Conservation (phyloP, 371 early-diverging fungal genomes). For the Circinella umbellata region DNA sequence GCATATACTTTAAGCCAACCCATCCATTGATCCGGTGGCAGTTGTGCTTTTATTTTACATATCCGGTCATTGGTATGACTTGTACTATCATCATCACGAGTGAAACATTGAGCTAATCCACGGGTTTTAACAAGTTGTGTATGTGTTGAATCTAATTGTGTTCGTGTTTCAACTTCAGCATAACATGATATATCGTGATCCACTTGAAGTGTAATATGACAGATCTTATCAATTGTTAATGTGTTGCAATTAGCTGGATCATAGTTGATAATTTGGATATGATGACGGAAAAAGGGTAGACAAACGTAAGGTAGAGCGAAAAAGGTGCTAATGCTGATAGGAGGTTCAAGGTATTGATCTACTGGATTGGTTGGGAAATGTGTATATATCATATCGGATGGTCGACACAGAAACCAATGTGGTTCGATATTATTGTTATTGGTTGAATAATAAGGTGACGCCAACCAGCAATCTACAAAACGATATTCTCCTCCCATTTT, state of each 20-base stretch:
- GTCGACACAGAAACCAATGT: slow-evolving; percentile 51
- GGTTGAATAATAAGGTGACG: slow-evolving; percentile 38
- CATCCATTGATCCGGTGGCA: slow-evolving; percentile 32
- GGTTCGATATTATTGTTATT: slow-evolving; percentile 21
- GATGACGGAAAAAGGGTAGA: slow-evolving; percentile 39
- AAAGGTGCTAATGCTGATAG: slow-evolving; percentile 31
- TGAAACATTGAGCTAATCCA: slow-evolving; percentile 42
- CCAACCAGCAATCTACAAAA: slow-evolving; percentile 67
- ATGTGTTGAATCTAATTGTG: slow-evolving; percentile 9
- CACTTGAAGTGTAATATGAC: slow-evolving; percentile 27
- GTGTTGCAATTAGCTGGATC: slow-evolving; percentile 8
- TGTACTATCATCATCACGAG: slow-evolving; percentile 11
- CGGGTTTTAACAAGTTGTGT: slow-evolving; percentile 14
- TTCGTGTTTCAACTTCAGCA: slow-evolving; percentile 40
- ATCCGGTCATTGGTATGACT: slow-evolving; percentile 12
- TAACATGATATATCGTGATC: slow-evolving; percentile 35
- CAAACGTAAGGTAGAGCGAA: slow-evolving; percentile 45
- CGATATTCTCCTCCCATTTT: slow-evolving; percentile 66
- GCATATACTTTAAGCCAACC: slow-evolving; percentile 55
- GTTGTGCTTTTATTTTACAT: slow-evolving; percentile 48
- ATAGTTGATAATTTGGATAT: slow-evolving; percentile 30
- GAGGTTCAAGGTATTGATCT: slow-evolving; percentile 41
- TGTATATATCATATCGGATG: slow-evolving; percentile 45
- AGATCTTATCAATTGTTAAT: slow-evolving; percentile 23
- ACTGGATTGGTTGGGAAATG: slow-evolving; percentile 39